Conservation (phyloP, 2,329 filamentous ascomycete genomes). For the Paracoccidioides brasiliensis region DNA sequence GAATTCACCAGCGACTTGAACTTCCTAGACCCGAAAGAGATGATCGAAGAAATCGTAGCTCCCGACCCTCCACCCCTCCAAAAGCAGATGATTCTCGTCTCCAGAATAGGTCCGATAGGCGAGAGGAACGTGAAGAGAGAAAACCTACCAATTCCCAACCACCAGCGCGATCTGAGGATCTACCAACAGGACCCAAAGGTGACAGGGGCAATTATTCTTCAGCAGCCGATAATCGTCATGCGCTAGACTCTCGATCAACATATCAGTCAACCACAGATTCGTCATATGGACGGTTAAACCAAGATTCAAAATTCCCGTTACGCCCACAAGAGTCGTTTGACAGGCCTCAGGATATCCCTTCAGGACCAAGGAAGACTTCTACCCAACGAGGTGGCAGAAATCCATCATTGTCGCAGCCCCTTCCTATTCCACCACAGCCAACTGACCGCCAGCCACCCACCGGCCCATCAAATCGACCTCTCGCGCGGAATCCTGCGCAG, state of each 20-base stretch:
- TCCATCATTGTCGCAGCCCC: slow-evolving; percentile 20
- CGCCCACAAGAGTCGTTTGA: slow-evolving; percentile 33
- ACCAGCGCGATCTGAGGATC: slow-evolving; percentile 28
- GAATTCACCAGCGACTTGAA: slow-evolving; percentile 6
- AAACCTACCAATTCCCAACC: slow-evolving; percentile 16
- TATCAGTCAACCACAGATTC: slow-evolving; percentile 32
- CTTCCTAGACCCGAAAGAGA: slow-evolving; percentile 8
- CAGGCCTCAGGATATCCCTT: slow-evolving; percentile 34
- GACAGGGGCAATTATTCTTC: slow-evolving; percentile 8
- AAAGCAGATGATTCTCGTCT: slow-evolving; percentile 10
- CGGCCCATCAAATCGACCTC: slow-evolving; percentile 29
- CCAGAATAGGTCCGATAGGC: slow-evolving; percentile 9
- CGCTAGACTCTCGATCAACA: slow-evolving; percentile 21
- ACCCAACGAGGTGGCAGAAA: slow-evolving; percentile 21
- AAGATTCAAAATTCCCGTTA: slow-evolving; percentile 26
- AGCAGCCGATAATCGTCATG: slow-evolving; percentile 13
- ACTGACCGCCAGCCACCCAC: slow-evolving; percentile 32
- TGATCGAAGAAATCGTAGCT: slow-evolving; percentile 10
- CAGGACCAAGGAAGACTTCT: slow-evolving; percentile 37
- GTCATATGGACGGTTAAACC: slow-evolving; percentile 35
- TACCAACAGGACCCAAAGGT: slow-evolving; percentile 42
- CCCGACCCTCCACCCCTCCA: slow-evolving; percentile 13
- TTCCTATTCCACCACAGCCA: slow-evolving; percentile 11
- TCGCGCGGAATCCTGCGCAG: slow-evolving; percentile 23
- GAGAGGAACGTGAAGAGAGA: slow-evolving; percentile 28